A percentile compares a stretch with the other conserved stretches of the same genome.
phyloP scores from a whole-genome alignment of 2,329 filamentous ascomycete genomes.

The Beauveria scarabaeidicola region DNA sequence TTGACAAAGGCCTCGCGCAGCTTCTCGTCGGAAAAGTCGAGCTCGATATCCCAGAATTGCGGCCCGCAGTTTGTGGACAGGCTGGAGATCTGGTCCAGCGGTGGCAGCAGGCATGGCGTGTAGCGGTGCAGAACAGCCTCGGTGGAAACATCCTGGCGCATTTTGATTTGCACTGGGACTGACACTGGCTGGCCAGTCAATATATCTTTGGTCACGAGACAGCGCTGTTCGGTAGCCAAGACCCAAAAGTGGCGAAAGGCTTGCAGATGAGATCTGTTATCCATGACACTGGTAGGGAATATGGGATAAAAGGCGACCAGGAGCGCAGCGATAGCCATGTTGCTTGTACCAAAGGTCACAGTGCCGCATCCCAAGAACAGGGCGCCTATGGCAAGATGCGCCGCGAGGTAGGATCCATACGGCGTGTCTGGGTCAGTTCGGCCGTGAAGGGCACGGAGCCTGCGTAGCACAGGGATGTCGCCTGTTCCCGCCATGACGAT shows the following conservation, averaged over 20 bases:
- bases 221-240: conserved; percentile 80
- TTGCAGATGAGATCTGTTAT: conserved; percentile 91
- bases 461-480: conserved; percentile 75
- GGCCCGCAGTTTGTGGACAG: conserved; percentile 54
- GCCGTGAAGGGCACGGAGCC: conserved; percentile 80
- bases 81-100: conserved; percentile 52
- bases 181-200: conserved; percentile 73
- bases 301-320: conserved; percentile 91
- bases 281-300: conserved; percentile 80
- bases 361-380: conserved; percentile 90
- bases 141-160: conserved; percentile 36
- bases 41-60: conserved; percentile 70
- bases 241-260: conserved; percentile 98
- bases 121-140: conserved; percentile 33
- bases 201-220: conserved; percentile 78
- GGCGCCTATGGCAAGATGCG: conserved; percentile 83
- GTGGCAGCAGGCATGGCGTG: conserved; percentile 55
- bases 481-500: conserved; percentile 96
- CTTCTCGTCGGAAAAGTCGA: conserved; percentile 62
- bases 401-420: conserved; percentile 88
- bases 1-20: conserved; percentile 54
- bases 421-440: conserved; percentile 75
- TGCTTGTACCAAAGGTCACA: conserved; percentile 80
- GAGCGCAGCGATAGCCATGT: conserved; percentile 76
- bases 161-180: conserved; percentile 58